These are phyloP conservation scores for Scenedesmus sp. DNA, from an alignment of 163 green algal species.

Conservation along the genomic window DNA sequence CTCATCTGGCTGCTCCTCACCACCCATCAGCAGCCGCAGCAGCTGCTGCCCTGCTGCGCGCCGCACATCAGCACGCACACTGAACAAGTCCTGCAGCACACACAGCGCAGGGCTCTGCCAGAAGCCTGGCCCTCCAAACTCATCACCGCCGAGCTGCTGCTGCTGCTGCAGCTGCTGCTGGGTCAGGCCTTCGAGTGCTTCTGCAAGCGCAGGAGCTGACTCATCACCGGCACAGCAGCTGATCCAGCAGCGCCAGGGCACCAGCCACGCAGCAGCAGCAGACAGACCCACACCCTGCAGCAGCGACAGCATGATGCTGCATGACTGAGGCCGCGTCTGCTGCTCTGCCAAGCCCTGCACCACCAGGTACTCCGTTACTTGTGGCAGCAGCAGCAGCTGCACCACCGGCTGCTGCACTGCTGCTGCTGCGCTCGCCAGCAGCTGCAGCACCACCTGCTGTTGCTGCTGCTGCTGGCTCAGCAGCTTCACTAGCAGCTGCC, in stretches of 20 bases:
- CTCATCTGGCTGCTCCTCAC: neutral
- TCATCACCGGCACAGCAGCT: neutral
- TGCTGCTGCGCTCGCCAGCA: neutral
- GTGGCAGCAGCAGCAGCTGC: constrained; percentile 20
- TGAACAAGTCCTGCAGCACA: constrained; percentile 47
- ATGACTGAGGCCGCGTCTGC: neutral
- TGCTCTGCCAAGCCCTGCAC: constrained; percentile 39
- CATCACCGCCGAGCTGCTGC: constrained; percentile 21
- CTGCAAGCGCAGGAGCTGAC: constrained; percentile 1
- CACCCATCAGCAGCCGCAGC: constrained; percentile 34
- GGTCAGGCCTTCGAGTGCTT: neutral
- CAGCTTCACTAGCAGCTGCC: constrained; percentile 36
- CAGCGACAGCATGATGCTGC: constrained; percentile 4
- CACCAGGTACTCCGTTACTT: constrained; percentile 54
- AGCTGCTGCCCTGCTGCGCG: constrained; percentile 32
- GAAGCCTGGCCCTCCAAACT: constrained; percentile 25
- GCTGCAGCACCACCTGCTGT: constrained; percentile 46
- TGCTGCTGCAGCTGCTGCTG: constrained; percentile 30
- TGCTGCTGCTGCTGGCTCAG: constrained; percentile 28
- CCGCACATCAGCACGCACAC: constrained; percentile 10
- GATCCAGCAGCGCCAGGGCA: constrained; percentile 42
- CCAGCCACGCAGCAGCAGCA: neutral
- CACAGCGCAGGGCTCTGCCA: constrained; percentile 5
- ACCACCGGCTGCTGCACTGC: neutral
- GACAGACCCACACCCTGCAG: neutral